Evolutionary conservation across 768 basidiomycete species (phyloP), one percentile per base, ranked within the genome.

Genomic region (Trametes sanguinea): DNA sequence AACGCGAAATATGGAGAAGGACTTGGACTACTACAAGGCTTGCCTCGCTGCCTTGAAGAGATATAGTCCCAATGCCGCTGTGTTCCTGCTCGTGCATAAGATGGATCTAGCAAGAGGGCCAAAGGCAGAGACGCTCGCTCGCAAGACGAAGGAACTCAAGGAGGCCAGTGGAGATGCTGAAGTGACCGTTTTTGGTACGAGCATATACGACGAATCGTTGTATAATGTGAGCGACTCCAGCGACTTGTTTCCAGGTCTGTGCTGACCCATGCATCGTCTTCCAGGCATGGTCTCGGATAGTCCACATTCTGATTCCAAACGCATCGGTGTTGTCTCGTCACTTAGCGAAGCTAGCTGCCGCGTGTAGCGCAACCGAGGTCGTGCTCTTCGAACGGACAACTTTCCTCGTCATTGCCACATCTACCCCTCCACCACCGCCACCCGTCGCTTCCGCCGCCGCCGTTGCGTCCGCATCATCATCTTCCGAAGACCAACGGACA

Each of bases 231-330:
- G 72, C 27, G 3, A 11, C 6, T 37, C 6, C 35, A 37, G 6
- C 33, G 16, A 13, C 42, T 8, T 43, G 4, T 9, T 14, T 14
- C 14, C 5, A 14, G 8, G 9, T n/a, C 14, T 43, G 10, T 5
- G n/a, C 42, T 43, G 61, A 52, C 33, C 17, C n/a, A 32, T 27
- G 60, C 4, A 62, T 45, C 51, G 39, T 6, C 29, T 30, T 55
- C 9, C 57, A 98, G 96, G 97, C 97, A 17, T 98, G 97, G 97
- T 98, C 97, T 17, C 88, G 87, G 65, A 96, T 99, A 62, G 95
- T 99, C 14, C 94, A 97, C 71, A 94, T 94, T 14, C 82, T 99
- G 67, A 96, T 98, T 60, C 97, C 97, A 4, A 98, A 98, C 66
- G 93, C 93, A 39, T 78, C 86, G n/a, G 86, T 94, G 47, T 88